Conservation (phyloP, 2,329 filamentous ascomycete genomes). For the Fusarium cicatricum region DNA sequence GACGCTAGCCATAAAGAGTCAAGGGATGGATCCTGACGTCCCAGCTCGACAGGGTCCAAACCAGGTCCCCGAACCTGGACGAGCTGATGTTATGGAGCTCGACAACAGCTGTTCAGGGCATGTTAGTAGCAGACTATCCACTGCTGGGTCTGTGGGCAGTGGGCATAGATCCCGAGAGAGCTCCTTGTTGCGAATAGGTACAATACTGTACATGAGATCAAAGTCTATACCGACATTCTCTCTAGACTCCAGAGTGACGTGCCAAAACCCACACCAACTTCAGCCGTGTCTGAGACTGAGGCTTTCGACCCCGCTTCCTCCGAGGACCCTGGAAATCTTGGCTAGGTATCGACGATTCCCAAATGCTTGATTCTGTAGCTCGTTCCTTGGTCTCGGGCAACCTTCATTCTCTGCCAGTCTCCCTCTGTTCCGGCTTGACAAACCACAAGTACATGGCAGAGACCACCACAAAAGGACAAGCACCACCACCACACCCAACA, state of each 20-base stretch:
- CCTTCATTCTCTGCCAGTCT: too few relatives aligned
- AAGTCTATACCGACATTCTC: not conserved
- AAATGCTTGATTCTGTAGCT: slow-evolving; percentile 16
- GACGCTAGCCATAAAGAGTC: slow-evolving; percentile 31
- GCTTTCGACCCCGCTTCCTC: slow-evolving; percentile 20
- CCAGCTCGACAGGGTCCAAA: slow-evolving; percentile 41
- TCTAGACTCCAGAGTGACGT: slow-evolving; percentile 24
- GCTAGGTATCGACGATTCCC: slow-evolving; percentile 9
- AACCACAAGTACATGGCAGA: not conserved
- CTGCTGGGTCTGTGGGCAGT: too few relatives aligned
- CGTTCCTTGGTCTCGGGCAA: slow-evolving; percentile 20
- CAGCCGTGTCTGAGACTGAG: slow-evolving; percentile 30
- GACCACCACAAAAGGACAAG: too few relatives aligned
- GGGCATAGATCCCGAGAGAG: not conserved
- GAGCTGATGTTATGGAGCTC: slow-evolving; percentile 36
- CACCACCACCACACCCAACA: slow-evolving; percentile 21
- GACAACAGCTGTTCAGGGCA: not conserved
- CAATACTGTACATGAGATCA: too few relatives aligned
- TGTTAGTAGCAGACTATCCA: too few relatives aligned
- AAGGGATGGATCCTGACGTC: slow-evolving; percentile 16
- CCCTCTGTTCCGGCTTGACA: too few relatives aligned
- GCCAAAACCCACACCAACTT: too few relatives aligned
- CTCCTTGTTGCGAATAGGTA: too few relatives aligned
- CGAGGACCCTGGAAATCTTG: slow-evolving; percentile 25
- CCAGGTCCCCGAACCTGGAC: slow-evolving; percentile 35